Evolutionary conservation across 441 rosid species (phyloP).

Genomic region (Euphorbia schlechtendalii): DNA sequence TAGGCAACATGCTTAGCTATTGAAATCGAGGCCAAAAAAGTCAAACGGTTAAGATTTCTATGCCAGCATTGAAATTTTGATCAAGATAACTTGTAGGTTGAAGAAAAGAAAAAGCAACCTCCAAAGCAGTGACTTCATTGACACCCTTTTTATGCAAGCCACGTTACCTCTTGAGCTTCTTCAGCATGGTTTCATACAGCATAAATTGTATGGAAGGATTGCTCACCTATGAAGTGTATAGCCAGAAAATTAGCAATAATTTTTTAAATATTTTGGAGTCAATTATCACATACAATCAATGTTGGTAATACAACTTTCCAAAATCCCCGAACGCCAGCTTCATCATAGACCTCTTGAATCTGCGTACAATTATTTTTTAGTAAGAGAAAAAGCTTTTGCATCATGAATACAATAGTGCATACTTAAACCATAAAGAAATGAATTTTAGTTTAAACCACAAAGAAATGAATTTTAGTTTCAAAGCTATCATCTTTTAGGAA

Average conservation of each 20-base stretch:
- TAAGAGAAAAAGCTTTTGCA: slow-evolving; percentile 2
- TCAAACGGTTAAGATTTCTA: not conserved
- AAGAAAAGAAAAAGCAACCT: slow-evolving; percentile 42
- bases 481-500: not conserved
- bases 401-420: slow-evolving; percentile 11
- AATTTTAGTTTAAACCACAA: not conserved
- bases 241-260: slow-evolving; percentile 27
- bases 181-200: slow-evolving; percentile 89
- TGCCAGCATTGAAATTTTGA: not conserved
- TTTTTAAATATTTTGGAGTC: slow-evolving; percentile 19
- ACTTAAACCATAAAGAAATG: not conserved
- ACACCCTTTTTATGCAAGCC: slow-evolving; percentile 39
- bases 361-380: slow-evolving; percentile 26
- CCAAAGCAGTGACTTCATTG: slow-evolving; percentile 58
- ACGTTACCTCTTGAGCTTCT: slow-evolving; percentile 62
- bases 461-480: not conserved
- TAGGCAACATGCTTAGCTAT: slow-evolving; percentile 16
- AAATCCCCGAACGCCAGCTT: slow-evolving; percentile 83
- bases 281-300: slow-evolving; percentile 58
- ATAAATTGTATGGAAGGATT: slow-evolving; percentile 94
- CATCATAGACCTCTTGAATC: slow-evolving; percentile 78
- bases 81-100: too few species aligned
- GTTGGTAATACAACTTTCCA: slow-evolving; percentile 96
- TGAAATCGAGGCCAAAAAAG: slow-evolving; percentile 5
- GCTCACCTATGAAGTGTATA: slow-evolving; percentile 56